A percentile compares a stretch with the other conserved stretches of the same genome.
Evolutionary conservation across 208 protist genomes (phyloP).

Genomic region (Borovskyia barvae): DNA sequence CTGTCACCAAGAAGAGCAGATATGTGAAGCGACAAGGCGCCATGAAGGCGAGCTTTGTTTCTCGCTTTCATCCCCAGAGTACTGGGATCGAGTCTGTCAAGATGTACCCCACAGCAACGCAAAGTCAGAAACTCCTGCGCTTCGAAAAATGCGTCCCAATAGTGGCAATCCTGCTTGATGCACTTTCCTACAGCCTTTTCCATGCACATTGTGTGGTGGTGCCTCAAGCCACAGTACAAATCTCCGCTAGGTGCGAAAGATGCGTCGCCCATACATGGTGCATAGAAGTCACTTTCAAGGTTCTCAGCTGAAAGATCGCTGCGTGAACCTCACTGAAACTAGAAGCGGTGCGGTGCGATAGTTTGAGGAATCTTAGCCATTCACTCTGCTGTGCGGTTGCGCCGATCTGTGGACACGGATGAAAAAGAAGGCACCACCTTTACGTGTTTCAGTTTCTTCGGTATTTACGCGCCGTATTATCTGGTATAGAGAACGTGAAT

Average conservation of each 20-base stretch:
- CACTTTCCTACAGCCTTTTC: background rate
- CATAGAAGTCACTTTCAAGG: too few species aligned
- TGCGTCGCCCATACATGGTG: background rate
- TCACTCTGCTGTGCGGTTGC: background rate
- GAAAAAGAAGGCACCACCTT: background rate
- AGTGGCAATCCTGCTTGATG: background rate
- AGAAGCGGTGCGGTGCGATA: background rate
- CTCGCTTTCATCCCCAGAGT: background rate
- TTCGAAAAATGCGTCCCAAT: background rate
- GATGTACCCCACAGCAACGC: background rate
- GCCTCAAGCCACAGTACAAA: background rate
- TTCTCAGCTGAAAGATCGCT: background rate
- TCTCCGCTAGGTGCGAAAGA: background rate
- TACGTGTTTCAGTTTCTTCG: too few species aligned
- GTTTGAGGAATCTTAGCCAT: background rate
- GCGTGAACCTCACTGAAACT: background rate
- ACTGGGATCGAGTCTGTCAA: background rate
- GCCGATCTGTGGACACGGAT: background rate
- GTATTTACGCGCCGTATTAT: background rate
- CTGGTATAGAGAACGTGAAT: background rate
- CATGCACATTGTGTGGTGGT: conserved; percentile 1
- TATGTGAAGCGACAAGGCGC: background rate
- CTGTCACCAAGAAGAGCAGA: background rate
- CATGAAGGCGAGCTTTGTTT: background rate
- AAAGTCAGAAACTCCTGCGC: background rate